These are phyloP conservation scores for Suhomyces faveliae DNA, from an alignment of 805 yeast species.

Conservation along the genomic window DNA sequence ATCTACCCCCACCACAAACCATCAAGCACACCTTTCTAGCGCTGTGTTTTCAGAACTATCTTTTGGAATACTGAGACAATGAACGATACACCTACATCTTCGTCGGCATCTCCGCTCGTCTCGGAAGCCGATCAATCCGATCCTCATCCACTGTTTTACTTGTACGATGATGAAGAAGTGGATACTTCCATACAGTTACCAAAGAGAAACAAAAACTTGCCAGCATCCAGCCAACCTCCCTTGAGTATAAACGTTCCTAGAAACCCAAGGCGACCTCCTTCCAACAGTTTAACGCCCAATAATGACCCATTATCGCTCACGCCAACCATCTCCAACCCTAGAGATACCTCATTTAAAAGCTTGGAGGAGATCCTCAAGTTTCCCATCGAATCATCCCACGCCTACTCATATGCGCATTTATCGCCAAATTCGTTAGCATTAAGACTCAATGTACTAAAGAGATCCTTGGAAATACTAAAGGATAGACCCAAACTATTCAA, in stretches of 20 bases:
- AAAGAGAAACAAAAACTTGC: constrained; percentile 1
- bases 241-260: neutral
- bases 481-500: constrained; percentile 55
- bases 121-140: neutral
- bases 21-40: too few species aligned
- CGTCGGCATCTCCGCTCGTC: neutral
- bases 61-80: neutral
- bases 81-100: neutral
- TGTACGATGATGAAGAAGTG: constrained; percentile 8
- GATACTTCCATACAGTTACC: constrained; percentile 6
- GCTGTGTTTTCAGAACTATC: too few species aligned
- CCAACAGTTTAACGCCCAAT: neutral
- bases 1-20: neutral
- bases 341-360: constrained; percentile 10
- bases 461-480: constrained; percentile 71
- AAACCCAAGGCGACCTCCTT: constrained; percentile 3
- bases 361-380: constrained; percentile 51
- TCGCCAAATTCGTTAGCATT: constrained; percentile 80
- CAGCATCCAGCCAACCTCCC: neutral
- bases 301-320: constrained; percentile 3
- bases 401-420: constrained; percentile 79
- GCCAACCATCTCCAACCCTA: constrained; percentile 4
- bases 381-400: constrained; percentile 78
- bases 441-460: constrained; percentile 67
- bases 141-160: neutral